A percentile compares a stretch with the other conserved stretches of the same genome.
phyloP scores from a whole-genome alignment of 2,329 filamentous ascomycete genomes.

The Alternaria panax region DNA sequence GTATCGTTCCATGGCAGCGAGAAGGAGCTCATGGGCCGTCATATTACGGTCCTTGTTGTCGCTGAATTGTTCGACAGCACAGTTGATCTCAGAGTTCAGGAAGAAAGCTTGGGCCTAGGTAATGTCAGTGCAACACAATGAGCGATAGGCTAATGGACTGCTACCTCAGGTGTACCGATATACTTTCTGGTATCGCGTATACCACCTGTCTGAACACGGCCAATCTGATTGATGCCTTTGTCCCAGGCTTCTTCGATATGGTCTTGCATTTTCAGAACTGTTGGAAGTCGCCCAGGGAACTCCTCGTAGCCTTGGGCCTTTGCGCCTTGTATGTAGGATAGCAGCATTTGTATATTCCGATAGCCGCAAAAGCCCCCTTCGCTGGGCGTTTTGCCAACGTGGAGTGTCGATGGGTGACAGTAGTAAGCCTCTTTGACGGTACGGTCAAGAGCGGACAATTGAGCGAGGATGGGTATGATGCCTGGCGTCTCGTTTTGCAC shows the following conservation, averaged over 20 bases:
- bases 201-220: conserved; percentile 82
- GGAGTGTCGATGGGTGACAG: conserved; percentile 76
- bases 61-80: conserved; percentile 61
- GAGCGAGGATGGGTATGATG: conserved; percentile 55
- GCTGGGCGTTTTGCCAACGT: conserved; percentile 79
- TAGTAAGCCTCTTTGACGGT: conserved; percentile 76
- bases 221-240: conserved; percentile 76
- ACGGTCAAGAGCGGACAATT: conserved; percentile 65
- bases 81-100: conserved; percentile 68
- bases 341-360: conserved; percentile 90
- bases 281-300: conserved; percentile 70
- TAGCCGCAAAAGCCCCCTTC: conserved; percentile 96
- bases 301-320: conserved; percentile 63
- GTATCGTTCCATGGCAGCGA: conserved; percentile 74
- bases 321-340: conserved; percentile 75
- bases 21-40: conserved; percentile 63
- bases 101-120: conserved; percentile 81
- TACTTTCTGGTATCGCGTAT: conserved; percentile 91
- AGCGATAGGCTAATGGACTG: background rate
- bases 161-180: conserved; percentile 89
- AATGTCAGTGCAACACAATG: conserved; percentile 17
- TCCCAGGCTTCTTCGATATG: conserved; percentile 90
- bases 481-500: conserved; percentile 56
- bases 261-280: conserved; percentile 83
- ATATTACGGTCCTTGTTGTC: conserved; percentile 56